These are phyloP conservation scores for Gamarada debralockiae DNA, from an alignment of 495 filamentous ascomycete species.

Conservation along the genomic window DNA sequence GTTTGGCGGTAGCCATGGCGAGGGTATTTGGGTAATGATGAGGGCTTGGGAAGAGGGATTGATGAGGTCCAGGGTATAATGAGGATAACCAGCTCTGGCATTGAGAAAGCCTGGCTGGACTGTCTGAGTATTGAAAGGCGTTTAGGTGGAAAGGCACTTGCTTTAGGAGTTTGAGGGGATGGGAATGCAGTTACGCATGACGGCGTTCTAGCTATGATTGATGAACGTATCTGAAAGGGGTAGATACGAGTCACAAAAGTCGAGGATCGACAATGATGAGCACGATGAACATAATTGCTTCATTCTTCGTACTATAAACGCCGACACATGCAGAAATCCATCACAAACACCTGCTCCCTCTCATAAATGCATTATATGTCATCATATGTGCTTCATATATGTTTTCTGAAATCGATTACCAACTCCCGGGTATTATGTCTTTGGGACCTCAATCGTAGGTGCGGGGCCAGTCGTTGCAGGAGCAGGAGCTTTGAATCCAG, in stretches of 20 bases:
- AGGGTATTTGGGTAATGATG: no score
- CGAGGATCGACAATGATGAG: no score
- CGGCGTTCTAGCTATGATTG: neutral
- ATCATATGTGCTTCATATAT: neutral
- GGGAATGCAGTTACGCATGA: neutral
- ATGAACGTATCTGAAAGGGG: neutral
- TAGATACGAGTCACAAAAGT: no score
- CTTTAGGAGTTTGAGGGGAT: neutral
- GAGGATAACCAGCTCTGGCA: no score
- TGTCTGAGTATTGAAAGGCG: no score
- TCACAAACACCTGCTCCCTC: neutral
- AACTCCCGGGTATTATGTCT: constrained; percentile 16
- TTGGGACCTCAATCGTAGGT: constrained; percentile 17
- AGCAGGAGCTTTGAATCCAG: constrained; percentile 48
- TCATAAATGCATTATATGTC: neutral
- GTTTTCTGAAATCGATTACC: neutral
- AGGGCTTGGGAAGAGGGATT: no score
- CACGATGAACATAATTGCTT: constrained; percentile 10
- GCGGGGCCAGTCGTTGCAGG: constrained; percentile 3
- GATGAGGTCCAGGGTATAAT: no score
- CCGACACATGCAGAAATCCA: constrained; percentile 1
- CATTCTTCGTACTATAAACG: constrained; percentile 6
- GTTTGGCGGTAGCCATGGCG: constrained; percentile 40
- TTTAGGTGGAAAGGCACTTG: neutral
- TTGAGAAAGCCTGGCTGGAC: no score